Evolutionary conservation across 768 basidiomycete species (phyloP).

Genomic region (Lactifluus pinguis): DNA sequence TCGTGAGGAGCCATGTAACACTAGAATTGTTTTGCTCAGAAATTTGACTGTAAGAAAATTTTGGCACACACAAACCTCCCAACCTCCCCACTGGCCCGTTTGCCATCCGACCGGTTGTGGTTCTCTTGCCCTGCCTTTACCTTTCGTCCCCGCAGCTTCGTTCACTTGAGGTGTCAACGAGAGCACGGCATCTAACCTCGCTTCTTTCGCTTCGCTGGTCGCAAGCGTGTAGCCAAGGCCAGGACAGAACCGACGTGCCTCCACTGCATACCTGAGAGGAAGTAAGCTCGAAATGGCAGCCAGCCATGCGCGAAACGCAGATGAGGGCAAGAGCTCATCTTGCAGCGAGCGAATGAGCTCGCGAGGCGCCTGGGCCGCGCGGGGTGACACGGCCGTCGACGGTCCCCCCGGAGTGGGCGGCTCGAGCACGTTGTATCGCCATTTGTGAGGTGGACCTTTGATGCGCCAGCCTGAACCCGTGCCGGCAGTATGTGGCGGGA

Average conservation of each 20-base stretch:
- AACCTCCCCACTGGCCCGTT: constrained; percentile 78
- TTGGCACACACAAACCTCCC: constrained; percentile 59
- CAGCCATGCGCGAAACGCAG: constrained; percentile 90
- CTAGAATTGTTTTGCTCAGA: constrained; percentile 28
- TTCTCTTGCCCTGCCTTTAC: constrained; percentile 27
- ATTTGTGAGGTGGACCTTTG: constrained; percentile 88
- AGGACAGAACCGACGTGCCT: constrained; percentile 83
- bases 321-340: constrained; percentile 66
- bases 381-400: constrained; percentile 41
- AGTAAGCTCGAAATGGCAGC: constrained; percentile 60
- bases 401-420: constrained; percentile 25
- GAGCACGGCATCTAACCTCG: constrained; percentile 77
- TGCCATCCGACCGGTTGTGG: constrained; percentile 45
- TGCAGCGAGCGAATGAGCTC: constrained; percentile 60
- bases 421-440: constrained; percentile 76
- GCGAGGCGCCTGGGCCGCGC: constrained; percentile 44
- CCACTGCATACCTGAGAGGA: constrained; percentile 61
- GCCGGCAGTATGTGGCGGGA: constrained; percentile 67
- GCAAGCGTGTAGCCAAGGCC: constrained; percentile 95
- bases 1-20: constrained; percentile 95
- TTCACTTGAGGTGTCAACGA: constrained; percentile 66
- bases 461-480: constrained; percentile 50
- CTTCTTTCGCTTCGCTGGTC: constrained; percentile 73
- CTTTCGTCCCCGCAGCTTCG: constrained; percentile 9
- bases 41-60: not conserved